Evolutionary conservation across 768 basidiomycete species (phyloP), one percentile per base, ranked within the genome.

Genomic region (Lactarius akahatsu): DNA sequence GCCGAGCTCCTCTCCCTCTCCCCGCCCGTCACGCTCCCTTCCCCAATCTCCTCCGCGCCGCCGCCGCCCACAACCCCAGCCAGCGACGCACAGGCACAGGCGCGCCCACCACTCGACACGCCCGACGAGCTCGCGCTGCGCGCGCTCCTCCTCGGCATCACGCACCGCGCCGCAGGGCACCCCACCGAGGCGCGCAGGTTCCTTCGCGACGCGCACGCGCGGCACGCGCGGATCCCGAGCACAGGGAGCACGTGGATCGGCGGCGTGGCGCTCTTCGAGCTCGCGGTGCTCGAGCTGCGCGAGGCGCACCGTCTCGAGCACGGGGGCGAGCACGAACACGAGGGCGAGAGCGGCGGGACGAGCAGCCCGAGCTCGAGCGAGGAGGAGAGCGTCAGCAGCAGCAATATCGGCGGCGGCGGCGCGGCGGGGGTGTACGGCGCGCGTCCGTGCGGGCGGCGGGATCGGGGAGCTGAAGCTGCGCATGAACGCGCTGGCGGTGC

Each of bases 51-150:
- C 34, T 9, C 34, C 34, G 34, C 34, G 34, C 34, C 34, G 34
- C 34, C 34, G 8, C 7, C 30, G 30, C 30, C 30, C 30, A 32
- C 30, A 32, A 8, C 30, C 30, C 30, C 30, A 32, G 30, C 5
- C 30, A 9, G 10, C 34, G 34, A 34, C 34, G 34, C 34, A 34
- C 34, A 34, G 34, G 9, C 34, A 9, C 34, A 9, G 9, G 34
- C 34, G 2, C 34, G 85, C 85, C 3, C 62, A 26, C 32, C 41
- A 71, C 80, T 91, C 18, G 87, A 91, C 73, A 89, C 86, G 0
- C 77, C 85, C 0, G 91, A 92, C 70, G 91, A 92, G 71, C 77
- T 85, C 16, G 90, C 87, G 0, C 73, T 91, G 28, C 87, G 90
- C 6, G 79, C 86, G 0, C 82, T 92, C 2, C 80, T 92, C 6